Evolutionary conservation across 2,329 filamentous ascomycete species (phyloP), one percentile per base, ranked within the genome.

Genomic region (Verticillium alfalfae): DNA sequence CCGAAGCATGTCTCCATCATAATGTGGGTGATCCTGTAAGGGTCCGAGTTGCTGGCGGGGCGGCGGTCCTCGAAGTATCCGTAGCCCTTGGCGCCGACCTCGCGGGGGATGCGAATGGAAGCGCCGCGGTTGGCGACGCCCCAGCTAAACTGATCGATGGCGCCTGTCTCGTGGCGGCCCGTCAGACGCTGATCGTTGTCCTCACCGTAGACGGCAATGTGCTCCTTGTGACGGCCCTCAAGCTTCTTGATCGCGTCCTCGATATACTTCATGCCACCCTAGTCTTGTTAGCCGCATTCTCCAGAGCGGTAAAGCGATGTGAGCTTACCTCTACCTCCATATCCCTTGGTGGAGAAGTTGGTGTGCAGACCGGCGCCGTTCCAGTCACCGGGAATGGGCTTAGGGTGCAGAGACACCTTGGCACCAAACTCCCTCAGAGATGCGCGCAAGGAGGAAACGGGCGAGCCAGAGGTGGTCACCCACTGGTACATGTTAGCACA

Each of bases 401-500:
- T 99, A 75, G 95, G 95, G 73, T 93, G 87, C 76, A 97, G 89
- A 45, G 94, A 96, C 67, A 98, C 93, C 86, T 93, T 93, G 78
- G 90, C 93, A 72, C 94, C 95, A 72, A 97, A 97, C 73, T 98
- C 94, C 94, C 78, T 99, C 95, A 60, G 94, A 91, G 64, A 98
- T 91, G 68, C 93, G 91, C 84, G 89, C 84, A 59, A 95, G 88
- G 71, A 95, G 84, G 83, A 93, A 95, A 68, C 92, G 89, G 2
- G 78, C 71, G 15, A 97, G 84, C 95, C 94, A 98, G 71, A 99
- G 92, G 74, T 98, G 89, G 78, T 99, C 95, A 77, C 95, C 95
- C 84, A 98, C 88, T 89, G 68, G 58, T 34, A 56, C 59, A 56
- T 52, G 59, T 70, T 72, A 74, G 45, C 45, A 52, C 6, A 75